These are phyloP conservation scores for Arachnomyces sp. DNA, from an alignment of 2,329 filamentous ascomycete species.

Conservation along the genomic window DNA sequence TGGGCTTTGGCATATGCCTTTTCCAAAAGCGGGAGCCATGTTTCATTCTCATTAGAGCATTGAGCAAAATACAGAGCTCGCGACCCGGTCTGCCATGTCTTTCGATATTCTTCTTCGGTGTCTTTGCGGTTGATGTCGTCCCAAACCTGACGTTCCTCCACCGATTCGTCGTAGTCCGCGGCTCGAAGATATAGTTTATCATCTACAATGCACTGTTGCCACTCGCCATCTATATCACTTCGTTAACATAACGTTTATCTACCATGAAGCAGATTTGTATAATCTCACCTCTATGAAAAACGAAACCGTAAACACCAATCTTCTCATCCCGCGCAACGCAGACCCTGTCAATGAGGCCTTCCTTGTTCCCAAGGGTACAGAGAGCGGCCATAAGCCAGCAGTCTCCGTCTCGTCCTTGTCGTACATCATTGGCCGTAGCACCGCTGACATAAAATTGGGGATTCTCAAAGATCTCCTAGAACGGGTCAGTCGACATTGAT, in stretches of 20 bases:
- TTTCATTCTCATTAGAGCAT: constrained; percentile 68
- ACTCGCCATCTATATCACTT: constrained; percentile 60
- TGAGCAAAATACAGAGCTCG: constrained; percentile 71
- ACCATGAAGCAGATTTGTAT: no score
- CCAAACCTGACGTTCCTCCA: constrained; percentile 64
- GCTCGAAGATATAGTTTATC: constrained; percentile 82
- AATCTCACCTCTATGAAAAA: constrained; percentile 60
- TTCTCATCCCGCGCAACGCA: constrained; percentile 65
- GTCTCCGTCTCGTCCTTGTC: constrained; percentile 69
- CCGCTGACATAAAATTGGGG: constrained; percentile 72
- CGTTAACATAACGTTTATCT: not conserved
- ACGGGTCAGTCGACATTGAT: constrained; percentile 14
- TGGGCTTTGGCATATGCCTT: constrained; percentile 82
- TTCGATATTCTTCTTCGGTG: constrained; percentile 61
- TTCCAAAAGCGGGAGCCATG: constrained; percentile 71
- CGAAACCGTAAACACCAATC: constrained; percentile 76
- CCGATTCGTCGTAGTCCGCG: constrained; percentile 71
- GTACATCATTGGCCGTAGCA: constrained; percentile 66
- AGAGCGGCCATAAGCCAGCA: constrained; percentile 81
- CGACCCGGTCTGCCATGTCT: constrained; percentile 65
- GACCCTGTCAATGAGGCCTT: constrained; percentile 60
- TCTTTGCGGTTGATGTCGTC: constrained; percentile 68
- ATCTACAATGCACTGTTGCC: constrained; percentile 85
- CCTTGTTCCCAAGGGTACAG: constrained; percentile 66
- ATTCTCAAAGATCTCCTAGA: constrained; percentile 65